A percentile compares a stretch with the other conserved stretches of the same genome.
Evolutionary conservation across 2,329 filamentous ascomycete genomes (phyloP).

Genomic region (Grosmannia huntii): DNA sequence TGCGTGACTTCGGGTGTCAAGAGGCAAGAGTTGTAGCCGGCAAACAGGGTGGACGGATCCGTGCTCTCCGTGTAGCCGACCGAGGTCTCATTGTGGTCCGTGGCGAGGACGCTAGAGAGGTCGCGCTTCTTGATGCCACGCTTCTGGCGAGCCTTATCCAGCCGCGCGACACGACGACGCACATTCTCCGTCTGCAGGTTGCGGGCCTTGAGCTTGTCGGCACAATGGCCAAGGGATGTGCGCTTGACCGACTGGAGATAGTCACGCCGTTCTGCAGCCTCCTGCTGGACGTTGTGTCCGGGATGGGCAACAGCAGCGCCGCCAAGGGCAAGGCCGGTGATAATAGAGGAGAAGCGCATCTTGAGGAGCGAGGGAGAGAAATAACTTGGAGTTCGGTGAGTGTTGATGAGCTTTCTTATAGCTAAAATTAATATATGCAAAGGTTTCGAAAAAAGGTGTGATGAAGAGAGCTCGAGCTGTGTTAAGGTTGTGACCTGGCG

Average conservation of each 20-base stretch:
- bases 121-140: slow-evolving; percentile 1
- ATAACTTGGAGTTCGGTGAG: neutral
- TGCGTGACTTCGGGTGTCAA: slow-evolving; percentile 39
- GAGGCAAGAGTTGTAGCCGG: slow-evolving; percentile 31
- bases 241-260: slow-evolving; percentile 22
- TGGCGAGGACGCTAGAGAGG: neutral
- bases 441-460: neutral
- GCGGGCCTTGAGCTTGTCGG: slow-evolving; percentile 24
- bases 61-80: slow-evolving; percentile 20
- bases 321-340: slow-evolving; percentile 13
- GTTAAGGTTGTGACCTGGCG: neutral
- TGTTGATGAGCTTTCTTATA: neutral
- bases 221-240: slow-evolving; percentile 23
- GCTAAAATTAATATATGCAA: neutral
- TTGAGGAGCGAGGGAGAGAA: neutral
- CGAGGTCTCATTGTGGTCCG: slow-evolving; percentile 19
- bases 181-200: slow-evolving; percentile 23
- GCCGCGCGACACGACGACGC: slow-evolving; percentile 19
- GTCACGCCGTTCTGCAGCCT: slow-evolving; percentile 26
- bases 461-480: neutral
- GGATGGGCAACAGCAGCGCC: slow-evolving; percentile 21
- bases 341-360: slow-evolving; percentile 13
- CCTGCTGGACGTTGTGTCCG: slow-evolving; percentile 26
- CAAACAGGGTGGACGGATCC: slow-evolving; percentile 24
- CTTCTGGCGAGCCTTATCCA: neutral